A percentile compares a stretch with the other conserved stretches of the same genome.
phyloP scores from a whole-genome alignment of 306 rosid species.

The Cicer arietinum region DNA sequence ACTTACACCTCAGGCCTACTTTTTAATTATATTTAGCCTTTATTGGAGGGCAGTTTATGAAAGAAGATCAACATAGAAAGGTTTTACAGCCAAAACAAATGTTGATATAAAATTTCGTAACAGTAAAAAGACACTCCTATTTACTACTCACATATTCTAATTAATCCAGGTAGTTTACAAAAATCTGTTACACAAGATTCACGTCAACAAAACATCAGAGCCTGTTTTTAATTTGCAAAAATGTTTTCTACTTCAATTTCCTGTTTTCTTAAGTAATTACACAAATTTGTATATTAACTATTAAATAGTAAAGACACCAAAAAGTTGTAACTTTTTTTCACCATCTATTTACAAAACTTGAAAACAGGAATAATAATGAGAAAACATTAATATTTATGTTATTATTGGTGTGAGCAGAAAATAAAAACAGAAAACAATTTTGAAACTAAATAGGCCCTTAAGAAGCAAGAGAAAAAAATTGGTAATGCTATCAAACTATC shows the following conservation, averaged over 20 bases:
- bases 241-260: background rate
- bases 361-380: background rate
- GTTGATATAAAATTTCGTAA: too few relatives aligned
- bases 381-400: background rate
- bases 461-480: conserved; percentile 4
- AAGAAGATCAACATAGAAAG: background rate
- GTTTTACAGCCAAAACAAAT: background rate
- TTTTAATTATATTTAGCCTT: background rate
- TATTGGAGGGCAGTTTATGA: background rate
- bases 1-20: background rate
- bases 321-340: too few relatives aligned
- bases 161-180: conserved; percentile 30
- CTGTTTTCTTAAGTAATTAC: background rate
- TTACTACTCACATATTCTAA: conserved; percentile 18
- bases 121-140: too few relatives aligned
- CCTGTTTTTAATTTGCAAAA: background rate
- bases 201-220: conserved; percentile 10
- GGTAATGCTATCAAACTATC: conserved; percentile 25
- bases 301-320: too few relatives aligned
- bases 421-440: conserved; percentile 5
- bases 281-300: background rate
- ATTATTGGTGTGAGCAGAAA: background rate
- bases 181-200: conserved; percentile 10
- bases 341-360: background rate
- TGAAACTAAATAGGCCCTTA: background rate